Percentiles rank a stretch among this genome's conserved stretches.
Conservation (phyloP, 257 asterid genomes). For the Solanum bulbocastanum region DNA sequence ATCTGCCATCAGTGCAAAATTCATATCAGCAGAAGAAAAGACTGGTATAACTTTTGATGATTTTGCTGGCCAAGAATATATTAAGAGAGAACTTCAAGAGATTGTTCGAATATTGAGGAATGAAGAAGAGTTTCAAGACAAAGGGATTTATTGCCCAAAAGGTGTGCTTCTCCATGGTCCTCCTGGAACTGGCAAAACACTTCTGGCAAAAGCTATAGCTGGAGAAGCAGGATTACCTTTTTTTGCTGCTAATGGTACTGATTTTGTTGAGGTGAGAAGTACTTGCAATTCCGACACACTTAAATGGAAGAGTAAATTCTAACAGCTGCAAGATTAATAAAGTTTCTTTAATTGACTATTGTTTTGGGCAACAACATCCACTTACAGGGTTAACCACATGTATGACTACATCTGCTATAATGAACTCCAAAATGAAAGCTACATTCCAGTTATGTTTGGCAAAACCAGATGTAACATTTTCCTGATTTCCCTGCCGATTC, state of each 20-base stretch:
- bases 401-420: neutral
- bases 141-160: constrained; percentile 97
- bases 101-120: constrained; percentile 80
- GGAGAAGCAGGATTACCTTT: constrained; percentile 99
- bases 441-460: neutral
- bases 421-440: neutral
- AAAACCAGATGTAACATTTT: neutral
- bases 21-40: constrained; percentile 93
- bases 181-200: constrained; percentile 99
- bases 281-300: neutral
- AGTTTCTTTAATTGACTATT: neutral
- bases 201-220: constrained; percentile 98
- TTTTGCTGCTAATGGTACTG: constrained; percentile 97
- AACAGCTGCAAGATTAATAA: neutral
- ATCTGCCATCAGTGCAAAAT: constrained; percentile 68
- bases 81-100: constrained; percentile 96
- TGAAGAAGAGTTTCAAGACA: constrained; percentile 84
- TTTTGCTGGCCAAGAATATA: constrained; percentile 98
- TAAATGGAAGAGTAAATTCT: neutral
- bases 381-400: neutral
- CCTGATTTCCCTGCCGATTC: neutral
- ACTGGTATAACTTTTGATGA: constrained; percentile 96
- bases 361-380: neutral
- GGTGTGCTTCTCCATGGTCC: constrained; percentile 99
- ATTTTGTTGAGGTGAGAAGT: constrained; percentile 88